phyloP scores from a whole-genome alignment of 768 basidiomycete species.

The Phanerodontia chrysosporium region DNA sequence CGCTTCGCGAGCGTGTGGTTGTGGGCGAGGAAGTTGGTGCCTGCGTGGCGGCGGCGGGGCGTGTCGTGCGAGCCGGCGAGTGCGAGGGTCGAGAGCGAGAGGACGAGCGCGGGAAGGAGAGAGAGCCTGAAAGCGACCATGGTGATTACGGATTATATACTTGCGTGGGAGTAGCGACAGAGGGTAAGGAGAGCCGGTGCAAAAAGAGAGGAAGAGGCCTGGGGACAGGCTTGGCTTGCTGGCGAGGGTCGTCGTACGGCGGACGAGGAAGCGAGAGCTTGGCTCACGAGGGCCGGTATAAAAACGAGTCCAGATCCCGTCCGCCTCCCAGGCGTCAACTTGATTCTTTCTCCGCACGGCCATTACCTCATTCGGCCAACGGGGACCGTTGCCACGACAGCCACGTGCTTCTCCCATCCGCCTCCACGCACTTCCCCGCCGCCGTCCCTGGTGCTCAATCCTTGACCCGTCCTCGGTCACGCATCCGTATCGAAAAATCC shows the following conservation, averaged over 20 bases:
- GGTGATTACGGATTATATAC: background rate
- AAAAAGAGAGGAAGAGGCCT: background rate
- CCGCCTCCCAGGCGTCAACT: background rate
- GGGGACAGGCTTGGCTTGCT: too few species aligned
- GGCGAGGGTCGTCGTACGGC: background rate
- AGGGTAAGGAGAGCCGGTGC: background rate
- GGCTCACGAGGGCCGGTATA: too few species aligned
- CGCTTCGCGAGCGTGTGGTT: constrained; percentile 6
- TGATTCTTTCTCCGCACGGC: background rate
- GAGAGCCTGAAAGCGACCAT: constrained; percentile 9
- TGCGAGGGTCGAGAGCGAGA: constrained; percentile 3
- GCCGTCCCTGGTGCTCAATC: too few species aligned
- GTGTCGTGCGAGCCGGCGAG: constrained; percentile 2
- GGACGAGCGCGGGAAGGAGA: constrained; percentile 7
- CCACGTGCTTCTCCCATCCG: background rate
- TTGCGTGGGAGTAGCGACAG: background rate
- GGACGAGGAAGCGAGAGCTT: background rate
- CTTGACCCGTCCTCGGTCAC: too few species aligned
- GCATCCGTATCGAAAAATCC: background rate
- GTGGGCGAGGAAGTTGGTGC: background rate
- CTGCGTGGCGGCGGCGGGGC: constrained; percentile 4
- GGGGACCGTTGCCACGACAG: background rate
- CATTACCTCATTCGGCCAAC: background rate
- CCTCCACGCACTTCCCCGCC: background rate
- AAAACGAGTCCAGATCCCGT: background rate